Percentiles rank a stretch among this genome's conserved stretches.
Conservation (phyloP, 768 basidiomycete species). For the Lanmaoa rubissima region DNA sequence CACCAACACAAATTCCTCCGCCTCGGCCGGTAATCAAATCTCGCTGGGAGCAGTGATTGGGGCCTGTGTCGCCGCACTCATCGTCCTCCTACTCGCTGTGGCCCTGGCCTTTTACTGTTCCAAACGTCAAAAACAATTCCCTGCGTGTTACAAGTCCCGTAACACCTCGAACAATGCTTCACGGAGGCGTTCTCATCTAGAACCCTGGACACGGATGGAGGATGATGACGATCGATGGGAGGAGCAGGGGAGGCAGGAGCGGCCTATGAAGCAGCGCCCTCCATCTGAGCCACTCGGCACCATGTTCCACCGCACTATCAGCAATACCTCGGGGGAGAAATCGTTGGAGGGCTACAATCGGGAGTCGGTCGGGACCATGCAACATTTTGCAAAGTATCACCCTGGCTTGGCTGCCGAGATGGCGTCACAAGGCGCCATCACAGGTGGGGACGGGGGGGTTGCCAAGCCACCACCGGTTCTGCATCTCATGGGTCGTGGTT, state of each 20-base stretch:
- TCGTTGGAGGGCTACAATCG: constrained; percentile 39
- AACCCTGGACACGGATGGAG: constrained; percentile 59
- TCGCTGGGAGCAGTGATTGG: constrained; percentile 55
- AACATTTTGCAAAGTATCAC: constrained; percentile 58
- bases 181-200: constrained; percentile 41
- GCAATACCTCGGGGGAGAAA: constrained; percentile 49
- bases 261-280: constrained; percentile 42
- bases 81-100: constrained; percentile 48
- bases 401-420: constrained; percentile 53
- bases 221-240: constrained; percentile 51
- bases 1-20: background rate
- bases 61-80: constrained; percentile 59
- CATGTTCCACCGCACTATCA: constrained; percentile 62
- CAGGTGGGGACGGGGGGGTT: constrained; percentile 21
- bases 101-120: constrained; percentile 56
- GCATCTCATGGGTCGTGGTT: constrained; percentile 40
- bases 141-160: constrained; percentile 33
- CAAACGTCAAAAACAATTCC: constrained; percentile 33
- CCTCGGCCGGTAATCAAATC: constrained; percentile 21
- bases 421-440: constrained; percentile 34
- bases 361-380: constrained; percentile 32
- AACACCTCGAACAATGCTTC: constrained; percentile 42
- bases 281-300: constrained; percentile 45
- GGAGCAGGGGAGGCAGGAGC: constrained; percentile 33
- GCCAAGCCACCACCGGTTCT: constrained; percentile 35